Base-by-base conservation (phyloP, 352 stramenopile species). In the Halophytophthora batemanensis region DNA sequence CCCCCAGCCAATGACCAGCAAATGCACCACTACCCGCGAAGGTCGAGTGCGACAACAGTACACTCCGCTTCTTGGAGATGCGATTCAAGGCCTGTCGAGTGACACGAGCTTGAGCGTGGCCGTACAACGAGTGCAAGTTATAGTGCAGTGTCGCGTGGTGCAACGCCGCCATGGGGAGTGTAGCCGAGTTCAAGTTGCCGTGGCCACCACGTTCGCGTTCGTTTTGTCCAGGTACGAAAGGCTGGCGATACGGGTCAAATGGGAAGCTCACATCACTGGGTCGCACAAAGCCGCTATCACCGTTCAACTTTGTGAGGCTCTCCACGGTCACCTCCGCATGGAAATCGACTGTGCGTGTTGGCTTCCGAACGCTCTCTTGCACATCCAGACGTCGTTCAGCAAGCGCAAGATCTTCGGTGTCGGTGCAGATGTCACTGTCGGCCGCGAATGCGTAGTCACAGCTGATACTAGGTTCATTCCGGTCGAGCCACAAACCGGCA, bases 61-160 rank as follows among this genome's bases (percentile, higher is more conserved):
- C 28, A 57, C 74, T 82, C 12, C 87, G 77, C 34, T 80, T 78
- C 6, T 64, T 44, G 8, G 89, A 36, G 14, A 95, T 70, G 0
- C 37, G 3, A 11, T 87, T 57, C 12, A 95, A 34, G 0, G 67
- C 77, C 3, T 68, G 11, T 1, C 63, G 67, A 2, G 86, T 95
- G 17, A 61, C 53, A 22, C 69, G 74, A 19, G 75, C 60, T 38
- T 95, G 75, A 0, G 67, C 66, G 31, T 89, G 74, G 0, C 87
- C 86, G 41, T 95, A 95, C 0, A 96, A 33, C 15, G 82, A 92
- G 52, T 96, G 87, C 0, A 94, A 37, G 43, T 96, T 93, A 64
- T 95, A 96, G 49, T 96, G 77, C 15, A 92, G 66, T 8, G 82
- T 87, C 1, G 45, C 66, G 54, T 78, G 45, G 25, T 95, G 83